phyloP scores from a whole-genome alignment of 805 yeast species.

The Metschnikowia cerradonensis region DNA sequence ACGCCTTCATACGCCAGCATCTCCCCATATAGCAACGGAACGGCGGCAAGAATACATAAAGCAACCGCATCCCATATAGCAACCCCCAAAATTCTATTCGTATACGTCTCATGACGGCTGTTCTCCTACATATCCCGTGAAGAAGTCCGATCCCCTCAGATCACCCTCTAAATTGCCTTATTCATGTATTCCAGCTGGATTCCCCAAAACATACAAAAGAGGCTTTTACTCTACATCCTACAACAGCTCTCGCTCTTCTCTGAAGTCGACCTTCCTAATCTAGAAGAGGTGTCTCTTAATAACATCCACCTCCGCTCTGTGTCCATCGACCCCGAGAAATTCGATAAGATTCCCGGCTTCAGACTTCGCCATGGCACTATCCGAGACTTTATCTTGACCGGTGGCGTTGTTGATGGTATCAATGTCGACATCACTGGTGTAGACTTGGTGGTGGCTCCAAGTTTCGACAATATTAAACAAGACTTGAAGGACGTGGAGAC shows the following conservation, averaged over 20 bases:
- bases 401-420: conserved; percentile 71
- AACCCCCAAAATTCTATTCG: background rate
- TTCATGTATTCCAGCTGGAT: conserved; percentile 48
- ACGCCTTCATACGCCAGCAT: background rate
- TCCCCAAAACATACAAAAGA: conserved; percentile 80
- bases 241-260: conserved; percentile 81
- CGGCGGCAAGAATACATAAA: background rate
- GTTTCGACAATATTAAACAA: conserved; percentile 24
- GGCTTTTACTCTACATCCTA: conserved; percentile 73
- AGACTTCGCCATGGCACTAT: conserved; percentile 60
- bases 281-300: conserved; percentile 70
- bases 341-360: conserved; percentile 60
- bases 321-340: conserved; percentile 65
- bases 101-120: conserved; percentile 1
- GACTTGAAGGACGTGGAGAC: conserved; percentile 36
- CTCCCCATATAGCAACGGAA: background rate
- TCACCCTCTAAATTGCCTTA: background rate
- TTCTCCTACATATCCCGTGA: background rate
- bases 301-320: conserved; percentile 53
- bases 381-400: conserved; percentile 49
- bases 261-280: conserved; percentile 72
- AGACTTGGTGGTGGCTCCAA: conserved; percentile 39
- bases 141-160: background rate
- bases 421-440: conserved; percentile 55
- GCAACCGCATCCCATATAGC: background rate